phyloP scores from a whole-genome alignment of 805 yeast species.

The Candida incommunis region DNA sequence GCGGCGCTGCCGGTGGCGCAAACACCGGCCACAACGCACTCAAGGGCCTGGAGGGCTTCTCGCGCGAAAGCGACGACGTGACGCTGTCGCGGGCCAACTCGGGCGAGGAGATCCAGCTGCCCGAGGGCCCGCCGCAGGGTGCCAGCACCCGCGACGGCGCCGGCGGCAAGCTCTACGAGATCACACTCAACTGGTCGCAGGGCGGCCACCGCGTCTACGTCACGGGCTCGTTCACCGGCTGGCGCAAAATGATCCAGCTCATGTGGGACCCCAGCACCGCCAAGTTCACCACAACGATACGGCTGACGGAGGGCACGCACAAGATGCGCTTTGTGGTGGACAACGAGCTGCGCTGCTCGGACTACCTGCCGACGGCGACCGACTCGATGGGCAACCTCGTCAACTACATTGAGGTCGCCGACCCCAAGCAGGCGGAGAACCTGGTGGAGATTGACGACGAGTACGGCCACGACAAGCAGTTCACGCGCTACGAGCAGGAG shows the following conservation, averaged over 20 bases:
- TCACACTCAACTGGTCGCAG: slow-evolving; percentile 56
- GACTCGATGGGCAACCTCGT: slow-evolving; percentile 95
- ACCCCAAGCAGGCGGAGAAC: slow-evolving; percentile 6
- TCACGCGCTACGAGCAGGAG: slow-evolving; percentile 6
- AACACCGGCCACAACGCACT: background rate
- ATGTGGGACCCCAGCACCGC: slow-evolving; percentile 26
- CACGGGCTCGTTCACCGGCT: slow-evolving; percentile 94
- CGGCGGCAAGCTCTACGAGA: slow-evolving; percentile 10
- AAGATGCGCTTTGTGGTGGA: slow-evolving; percentile 88
- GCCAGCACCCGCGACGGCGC: slow-evolving; percentile 1
- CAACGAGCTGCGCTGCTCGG: slow-evolving; percentile 80
- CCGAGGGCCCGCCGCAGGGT: slow-evolving; percentile 4
- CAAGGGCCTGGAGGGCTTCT: background rate
- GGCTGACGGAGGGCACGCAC: slow-evolving; percentile 75
- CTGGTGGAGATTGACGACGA: slow-evolving; percentile 1
- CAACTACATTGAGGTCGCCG: slow-evolving; percentile 45
- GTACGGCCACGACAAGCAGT: slow-evolving; percentile 3
- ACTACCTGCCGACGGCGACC: slow-evolving; percentile 87
- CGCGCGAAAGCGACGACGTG: slow-evolving; percentile 12
- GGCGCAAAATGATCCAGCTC: slow-evolving; percentile 95
- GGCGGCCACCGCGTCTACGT: slow-evolving; percentile 95
- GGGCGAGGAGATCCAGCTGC: slow-evolving; percentile 17
- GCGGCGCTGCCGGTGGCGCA: background rate
- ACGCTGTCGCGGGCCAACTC: slow-evolving; percentile 16
- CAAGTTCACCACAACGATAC: slow-evolving; percentile 19